Conservation (phyloP, 129 eudicot genomes). For the Calendula officinalis region DNA sequence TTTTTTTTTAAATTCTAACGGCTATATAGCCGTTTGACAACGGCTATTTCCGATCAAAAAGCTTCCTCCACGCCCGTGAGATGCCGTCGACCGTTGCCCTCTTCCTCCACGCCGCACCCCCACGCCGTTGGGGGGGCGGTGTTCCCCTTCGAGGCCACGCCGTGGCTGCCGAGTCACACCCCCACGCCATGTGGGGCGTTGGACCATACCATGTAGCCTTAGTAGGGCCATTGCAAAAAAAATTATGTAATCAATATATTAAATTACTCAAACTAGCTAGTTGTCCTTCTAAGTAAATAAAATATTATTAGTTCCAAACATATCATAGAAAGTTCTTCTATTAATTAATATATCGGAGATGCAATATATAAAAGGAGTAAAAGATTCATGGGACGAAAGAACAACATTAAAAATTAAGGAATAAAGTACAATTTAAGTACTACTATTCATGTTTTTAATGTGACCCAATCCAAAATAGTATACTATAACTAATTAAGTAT, state of each 20-base stretch:
- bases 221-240: no score
- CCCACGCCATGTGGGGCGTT: no score
- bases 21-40: no score
- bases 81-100: no score
- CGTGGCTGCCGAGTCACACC: no score
- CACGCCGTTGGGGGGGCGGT: no score
- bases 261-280: background rate
- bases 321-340: conserved; percentile 5
- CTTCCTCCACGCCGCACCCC: no score
- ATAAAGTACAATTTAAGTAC: conserved; percentile 38
- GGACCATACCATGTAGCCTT: no score
- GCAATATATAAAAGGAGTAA: background rate
- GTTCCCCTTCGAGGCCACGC: no score
- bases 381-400: conserved; percentile 32
- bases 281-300: background rate
- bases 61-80: no score
- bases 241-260: background rate
- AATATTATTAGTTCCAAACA: background rate
- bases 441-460: conserved; percentile 20
- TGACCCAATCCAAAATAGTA: conserved; percentile 27
- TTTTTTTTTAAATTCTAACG: no score
- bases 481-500: conserved; percentile 25
- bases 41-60: no score
- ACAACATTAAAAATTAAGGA: conserved; percentile 33
- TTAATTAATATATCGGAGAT: background rate